phyloP scores from a whole-genome alignment of 768 basidiomycete genomes.

The Dacryopinax spathularia region DNA sequence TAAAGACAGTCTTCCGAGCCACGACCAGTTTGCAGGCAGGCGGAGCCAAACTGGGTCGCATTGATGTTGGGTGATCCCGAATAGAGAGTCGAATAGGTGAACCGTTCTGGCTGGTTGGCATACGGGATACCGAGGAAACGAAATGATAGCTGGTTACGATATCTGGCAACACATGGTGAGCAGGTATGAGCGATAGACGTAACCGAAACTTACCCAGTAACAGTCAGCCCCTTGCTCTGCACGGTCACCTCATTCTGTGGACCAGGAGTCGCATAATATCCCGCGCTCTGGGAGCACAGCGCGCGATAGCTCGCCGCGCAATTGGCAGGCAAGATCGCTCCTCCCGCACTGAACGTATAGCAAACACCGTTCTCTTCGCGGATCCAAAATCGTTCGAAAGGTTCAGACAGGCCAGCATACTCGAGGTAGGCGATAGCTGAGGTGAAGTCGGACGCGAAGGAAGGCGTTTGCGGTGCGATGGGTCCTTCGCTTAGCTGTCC shows the following conservation, averaged over 20 bases:
- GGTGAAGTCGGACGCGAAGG: slow-evolving; percentile 4
- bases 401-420: neutral
- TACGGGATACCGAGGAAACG: slow-evolving; percentile 25
- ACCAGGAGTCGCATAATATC: neutral
- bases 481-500: slow-evolving; percentile 7
- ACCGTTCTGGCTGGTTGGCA: neutral
- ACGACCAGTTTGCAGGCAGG: slow-evolving; percentile 7
- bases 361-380: neutral
- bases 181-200: neutral
- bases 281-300: slow-evolving; percentile 7
- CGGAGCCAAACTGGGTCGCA: slow-evolving; percentile 9
- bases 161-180: neutral
- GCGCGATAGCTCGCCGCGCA: neutral
- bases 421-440: neutral
- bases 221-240: neutral
- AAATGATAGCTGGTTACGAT: neutral
- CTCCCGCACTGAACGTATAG: neutral
- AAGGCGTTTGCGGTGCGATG: neutral
- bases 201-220: neutral
- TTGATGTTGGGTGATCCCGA: slow-evolving; percentile 9
- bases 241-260: neutral
- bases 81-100: slow-evolving; percentile 14
- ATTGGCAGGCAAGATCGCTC: neutral
- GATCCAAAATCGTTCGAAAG: neutral
- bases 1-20: slow-evolving; percentile 17